These are phyloP conservation scores for Fraxinus quadrangulata DNA, from an alignment of 257 asterid genomes.

Conservation along the genomic window DNA sequence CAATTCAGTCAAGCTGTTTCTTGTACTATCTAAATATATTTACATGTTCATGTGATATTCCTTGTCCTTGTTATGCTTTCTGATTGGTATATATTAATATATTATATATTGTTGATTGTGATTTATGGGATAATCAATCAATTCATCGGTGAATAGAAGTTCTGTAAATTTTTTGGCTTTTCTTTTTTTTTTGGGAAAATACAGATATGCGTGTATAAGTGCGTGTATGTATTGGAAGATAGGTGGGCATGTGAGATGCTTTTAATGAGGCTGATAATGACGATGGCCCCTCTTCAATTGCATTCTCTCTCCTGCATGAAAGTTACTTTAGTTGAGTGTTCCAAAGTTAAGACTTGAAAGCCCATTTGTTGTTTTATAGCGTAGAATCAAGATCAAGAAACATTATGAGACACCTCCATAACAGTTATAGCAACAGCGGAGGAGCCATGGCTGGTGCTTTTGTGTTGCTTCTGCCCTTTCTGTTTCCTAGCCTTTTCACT, in stretches of 20 bases:
- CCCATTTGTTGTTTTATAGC: constrained; percentile 11
- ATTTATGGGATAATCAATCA: neutral
- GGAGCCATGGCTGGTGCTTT: constrained; percentile 76
- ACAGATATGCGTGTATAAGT: neutral
- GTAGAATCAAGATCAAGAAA: constrained; percentile 32
- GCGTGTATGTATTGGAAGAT: constrained; percentile 19
- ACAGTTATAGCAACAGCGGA: constrained; percentile 47
- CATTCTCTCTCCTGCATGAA: constrained; percentile 35
- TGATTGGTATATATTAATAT: neutral
- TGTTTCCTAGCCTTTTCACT: constrained; percentile 53
- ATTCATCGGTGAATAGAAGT: neutral
- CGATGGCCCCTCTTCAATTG: constrained; percentile 44
- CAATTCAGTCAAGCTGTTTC: constrained; percentile 38
- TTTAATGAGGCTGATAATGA: constrained; percentile 60
- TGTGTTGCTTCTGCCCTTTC: constrained; percentile 66
- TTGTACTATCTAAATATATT: constrained; percentile 18
- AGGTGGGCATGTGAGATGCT: constrained; percentile 71
- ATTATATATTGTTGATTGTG: constrained; percentile 17
- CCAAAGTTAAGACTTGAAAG: constrained; percentile 36
- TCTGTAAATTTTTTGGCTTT: neutral
- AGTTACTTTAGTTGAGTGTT: constrained; percentile 44
- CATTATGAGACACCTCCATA: constrained; percentile 46
- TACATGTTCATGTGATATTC: constrained; percentile 2
- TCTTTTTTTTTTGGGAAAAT: neutral
- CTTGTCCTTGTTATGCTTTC: neutral